These are phyloP conservation scores for Taiwanofungus camphoratus DNA, from an alignment of 1,284 basidiomycete genomes.

Conservation along the genomic window DNA sequence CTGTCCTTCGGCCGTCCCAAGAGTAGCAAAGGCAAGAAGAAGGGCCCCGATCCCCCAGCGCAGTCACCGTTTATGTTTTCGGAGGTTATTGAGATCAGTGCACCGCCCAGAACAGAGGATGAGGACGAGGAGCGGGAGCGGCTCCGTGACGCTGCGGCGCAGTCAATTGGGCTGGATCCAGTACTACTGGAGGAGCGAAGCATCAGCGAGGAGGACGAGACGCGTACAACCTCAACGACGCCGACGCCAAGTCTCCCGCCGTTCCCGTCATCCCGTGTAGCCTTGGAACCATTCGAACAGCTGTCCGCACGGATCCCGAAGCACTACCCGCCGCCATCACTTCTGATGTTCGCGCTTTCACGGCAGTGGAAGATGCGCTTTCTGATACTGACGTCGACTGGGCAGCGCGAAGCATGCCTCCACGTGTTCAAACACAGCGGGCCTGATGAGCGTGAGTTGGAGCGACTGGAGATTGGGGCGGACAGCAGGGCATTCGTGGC, in stretches of 20 bases:
- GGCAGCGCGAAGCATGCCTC: constrained; percentile 41
- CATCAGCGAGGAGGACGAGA: constrained; percentile 18
- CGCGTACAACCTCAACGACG: constrained; percentile 13
- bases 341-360: constrained; percentile 63
- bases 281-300: constrained; percentile 46
- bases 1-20: constrained; percentile 26
- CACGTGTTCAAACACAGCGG: constrained; percentile 63
- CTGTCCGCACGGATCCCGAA: constrained; percentile 52
- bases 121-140: constrained; percentile 69
- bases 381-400: constrained; percentile 50
- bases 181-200: constrained; percentile 26
- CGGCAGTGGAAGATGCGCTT: constrained; percentile 68
- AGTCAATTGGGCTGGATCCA: constrained; percentile 59
- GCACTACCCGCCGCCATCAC: constrained; percentile 57
- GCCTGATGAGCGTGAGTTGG: constrained; percentile 59
- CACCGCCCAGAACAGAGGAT: constrained; percentile 41
- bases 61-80: constrained; percentile 41
- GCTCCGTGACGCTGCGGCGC: constrained; percentile 66
- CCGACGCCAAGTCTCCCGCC: constrained; percentile 36
- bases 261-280: constrained; percentile 51
- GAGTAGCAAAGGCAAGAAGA: constrained; percentile 38
- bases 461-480: constrained; percentile 68
- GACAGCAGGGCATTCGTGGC: constrained; percentile 68
- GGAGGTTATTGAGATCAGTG: constrained; percentile 68
- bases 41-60: constrained; percentile 23